Percentiles rank a stretch among this genome's conserved stretches.
phyloP scores from a whole-genome alignment of 2,329 filamentous ascomycete genomes.

The Chrysoporthe austroafricana region DNA sequence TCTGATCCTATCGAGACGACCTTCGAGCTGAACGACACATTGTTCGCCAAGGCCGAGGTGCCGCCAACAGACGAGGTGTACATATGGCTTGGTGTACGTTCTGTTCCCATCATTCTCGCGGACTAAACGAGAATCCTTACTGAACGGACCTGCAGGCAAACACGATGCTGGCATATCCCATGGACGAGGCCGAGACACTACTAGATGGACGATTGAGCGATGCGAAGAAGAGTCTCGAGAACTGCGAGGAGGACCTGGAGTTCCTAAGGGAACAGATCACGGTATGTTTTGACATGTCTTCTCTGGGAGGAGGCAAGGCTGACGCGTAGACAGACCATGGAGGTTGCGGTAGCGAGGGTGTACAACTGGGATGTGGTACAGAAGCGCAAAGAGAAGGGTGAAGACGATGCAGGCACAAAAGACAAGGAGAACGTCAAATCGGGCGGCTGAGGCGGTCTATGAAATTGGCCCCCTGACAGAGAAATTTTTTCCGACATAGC shows the following conservation, averaged over 20 bases:
- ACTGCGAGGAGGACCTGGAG: constrained; percentile 95
- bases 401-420: constrained; percentile 55
- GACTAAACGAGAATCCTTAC: constrained; percentile 38
- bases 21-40: constrained; percentile 94
- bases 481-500: constrained; percentile 13
- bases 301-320: constrained; percentile 12
- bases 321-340: constrained; percentile 70
- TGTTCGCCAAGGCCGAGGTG: constrained; percentile 86
- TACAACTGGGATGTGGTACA: constrained; percentile 99
- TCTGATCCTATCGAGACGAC: constrained; percentile 82
- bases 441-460: constrained; percentile 33
- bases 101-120: constrained; percentile 34
- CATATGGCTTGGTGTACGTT: constrained; percentile 81
- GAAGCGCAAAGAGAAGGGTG: constrained; percentile 85
- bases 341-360: constrained; percentile 94
- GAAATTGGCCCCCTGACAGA: not conserved
- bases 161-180: constrained; percentile 94
- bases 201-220: constrained; percentile 76
- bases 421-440: constrained; percentile 41
- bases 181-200: constrained; percentile 82
- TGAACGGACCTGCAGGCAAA: constrained; percentile 64
- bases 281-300: constrained; percentile 53
- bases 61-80: constrained; percentile 89
- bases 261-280: constrained; percentile 97
- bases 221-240: constrained; percentile 78